phyloP scores from a whole-genome alignment of 257 asterid genomes.

The Ilex aquifolium region DNA sequence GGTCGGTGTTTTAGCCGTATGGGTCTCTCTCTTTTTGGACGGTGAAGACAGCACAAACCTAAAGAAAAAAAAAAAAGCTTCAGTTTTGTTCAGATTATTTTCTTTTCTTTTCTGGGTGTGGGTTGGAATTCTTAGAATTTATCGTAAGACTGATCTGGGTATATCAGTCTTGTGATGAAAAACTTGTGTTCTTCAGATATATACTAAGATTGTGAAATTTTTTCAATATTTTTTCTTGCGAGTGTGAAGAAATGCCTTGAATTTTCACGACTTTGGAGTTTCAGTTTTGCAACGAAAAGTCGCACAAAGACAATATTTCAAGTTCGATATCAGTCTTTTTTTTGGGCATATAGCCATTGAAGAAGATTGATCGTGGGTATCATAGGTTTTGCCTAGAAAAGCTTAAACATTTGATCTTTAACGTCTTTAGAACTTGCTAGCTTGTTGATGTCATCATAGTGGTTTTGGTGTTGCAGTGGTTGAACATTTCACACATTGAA shows the following conservation, averaged over 20 bases:
- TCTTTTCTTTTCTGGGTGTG: constrained; percentile 4
- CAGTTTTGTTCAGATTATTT: constrained; percentile 5
- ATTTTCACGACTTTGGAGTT: not conserved
- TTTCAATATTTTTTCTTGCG: no score
- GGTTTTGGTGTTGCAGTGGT: not conserved
- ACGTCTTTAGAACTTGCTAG: not conserved
- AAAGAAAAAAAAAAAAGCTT: constrained; percentile 13
- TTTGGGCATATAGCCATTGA: constrained; percentile 7
- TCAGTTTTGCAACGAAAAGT: not conserved
- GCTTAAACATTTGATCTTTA: not conserved
- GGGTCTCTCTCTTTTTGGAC: constrained; percentile 18
- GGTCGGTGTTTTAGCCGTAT: no score
- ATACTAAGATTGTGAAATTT: no score
- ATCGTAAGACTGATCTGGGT: no score
- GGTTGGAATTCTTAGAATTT: no score
- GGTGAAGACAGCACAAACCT: constrained; percentile 34
- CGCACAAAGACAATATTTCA: not conserved
- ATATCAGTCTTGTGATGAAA: no score
- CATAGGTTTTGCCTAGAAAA: not conserved
- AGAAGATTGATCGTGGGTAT: not conserved
- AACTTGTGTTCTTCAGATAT: no score
- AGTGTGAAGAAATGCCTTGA: not conserved
- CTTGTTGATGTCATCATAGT: not conserved
- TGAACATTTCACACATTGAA: no score
- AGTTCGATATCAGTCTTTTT: constrained; percentile 10